Evolutionary conservation across 495 filamentous ascomycete genomes (phyloP), one percentile per base, ranked within the genome.

Genomic region (Annulohypoxylon moriforme): DNA sequence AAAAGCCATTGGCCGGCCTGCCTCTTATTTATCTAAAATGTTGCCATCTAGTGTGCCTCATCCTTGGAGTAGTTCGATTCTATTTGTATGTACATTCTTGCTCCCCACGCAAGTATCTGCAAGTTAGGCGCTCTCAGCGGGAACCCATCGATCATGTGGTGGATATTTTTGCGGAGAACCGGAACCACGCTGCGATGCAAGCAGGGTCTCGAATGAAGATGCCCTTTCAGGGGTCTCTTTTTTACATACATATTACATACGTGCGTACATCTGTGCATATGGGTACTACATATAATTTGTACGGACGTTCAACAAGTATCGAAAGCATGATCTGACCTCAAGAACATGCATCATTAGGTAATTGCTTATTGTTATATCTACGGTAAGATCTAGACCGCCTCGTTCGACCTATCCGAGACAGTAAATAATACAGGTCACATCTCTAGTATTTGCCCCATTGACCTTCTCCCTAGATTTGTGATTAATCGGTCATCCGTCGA

Each of bases 61-160:
- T 38, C 46, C 42, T 61, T 55, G 47, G 47, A 44, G 47, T 29
- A 57, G 16, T n/a, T 66, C 53, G 42, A 31, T 50, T 59, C 53
- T 49, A 36, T 49, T 64, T 47, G 36, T 65, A 27, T 31, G 38
- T 24, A n/a, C 49, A 58, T 38, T 53, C 33, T 29, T 22, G 20
- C 33, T 59, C 57, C 57, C 44, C 57, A 67, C 18, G 57, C 49
- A 53, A 31, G 25, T 27, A 67, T 31, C 62, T 66, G 52, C 53
- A 64, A 42, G 49, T 60, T 64, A 59, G 59, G 58, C 69, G 69
- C 69, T 59, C 63, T 56, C 69, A 60, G 69, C 69, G 69, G 69
- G 69, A 72, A 53, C 69, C 69, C 69, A 67, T 55, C 69, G 69
- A 72, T 72, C 69, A 72, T 67, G 69, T 67, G 69, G 69, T 64